phyloP scores from a whole-genome alignment of 179 eudicot species.

The Spinacia oleracea region DNA sequence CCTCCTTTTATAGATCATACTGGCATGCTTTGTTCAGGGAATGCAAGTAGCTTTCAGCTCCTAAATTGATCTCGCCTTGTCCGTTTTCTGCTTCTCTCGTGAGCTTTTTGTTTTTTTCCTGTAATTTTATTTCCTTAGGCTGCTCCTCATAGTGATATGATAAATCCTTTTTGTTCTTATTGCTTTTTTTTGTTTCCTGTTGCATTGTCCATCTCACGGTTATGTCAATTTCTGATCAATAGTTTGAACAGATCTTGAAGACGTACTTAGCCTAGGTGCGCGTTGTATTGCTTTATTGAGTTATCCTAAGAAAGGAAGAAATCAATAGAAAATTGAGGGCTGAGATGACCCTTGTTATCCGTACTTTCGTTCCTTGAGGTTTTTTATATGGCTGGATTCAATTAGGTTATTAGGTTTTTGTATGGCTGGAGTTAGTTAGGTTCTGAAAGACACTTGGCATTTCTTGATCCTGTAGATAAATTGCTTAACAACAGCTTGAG shows the following conservation, averaged over 20 bases:
- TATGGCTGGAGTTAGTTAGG: neutral
- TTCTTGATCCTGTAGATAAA: neutral
- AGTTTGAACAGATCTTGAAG: too few species aligned
- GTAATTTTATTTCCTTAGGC: neutral
- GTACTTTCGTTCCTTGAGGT: neutral
- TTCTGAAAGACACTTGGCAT: neutral
- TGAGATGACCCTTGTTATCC: too few species aligned
- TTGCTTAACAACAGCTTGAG: neutral
- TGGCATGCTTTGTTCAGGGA: neutral
- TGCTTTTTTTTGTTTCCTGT: neutral
- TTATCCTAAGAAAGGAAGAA: too few species aligned
- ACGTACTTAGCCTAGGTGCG: too few species aligned
- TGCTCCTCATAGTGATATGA: neutral
- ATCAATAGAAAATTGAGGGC: too few species aligned
- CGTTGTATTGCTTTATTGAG: too few species aligned
- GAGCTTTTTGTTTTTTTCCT: neutral
- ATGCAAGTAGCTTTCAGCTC: neutral
- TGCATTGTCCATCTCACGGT: neutral
- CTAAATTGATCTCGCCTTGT: neutral
- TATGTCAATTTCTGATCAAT: too few species aligned
- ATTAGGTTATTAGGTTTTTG: neutral
- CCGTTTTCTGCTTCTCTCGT: neutral
- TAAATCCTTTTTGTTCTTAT: neutral
- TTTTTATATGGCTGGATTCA: neutral
- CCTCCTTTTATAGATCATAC: neutral